Conservation (phyloP, 306 rosid genomes). For the Sechiopsis laciniata region DNA sequence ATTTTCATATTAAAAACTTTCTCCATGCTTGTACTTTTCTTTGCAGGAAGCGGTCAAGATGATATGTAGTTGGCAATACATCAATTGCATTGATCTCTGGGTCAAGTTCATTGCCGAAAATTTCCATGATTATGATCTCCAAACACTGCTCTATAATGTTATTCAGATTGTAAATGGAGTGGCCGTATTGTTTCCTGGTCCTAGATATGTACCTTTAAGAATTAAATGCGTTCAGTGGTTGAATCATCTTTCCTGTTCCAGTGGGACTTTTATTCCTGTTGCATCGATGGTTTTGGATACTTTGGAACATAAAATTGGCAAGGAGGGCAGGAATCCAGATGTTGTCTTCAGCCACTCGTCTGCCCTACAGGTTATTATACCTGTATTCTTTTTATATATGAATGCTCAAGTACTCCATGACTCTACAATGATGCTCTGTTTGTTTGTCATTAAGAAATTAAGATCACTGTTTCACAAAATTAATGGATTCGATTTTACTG, state of each 20-base stretch:
- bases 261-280: slow-evolving; percentile 83
- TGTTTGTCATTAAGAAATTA: not conserved
- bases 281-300: slow-evolving; percentile 64
- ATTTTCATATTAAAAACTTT: not conserved
- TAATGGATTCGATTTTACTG: not conserved
- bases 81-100: slow-evolving; percentile 83
- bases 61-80: slow-evolving; percentile 70
- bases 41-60: slow-evolving; percentile 74
- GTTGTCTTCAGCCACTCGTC: slow-evolving; percentile 39
- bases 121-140: slow-evolving; percentile 61
- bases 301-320: slow-evolving; percentile 58
- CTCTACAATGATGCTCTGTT: not conserved
- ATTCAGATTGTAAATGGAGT: slow-evolving; percentile 76
- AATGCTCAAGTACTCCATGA: not conserved
- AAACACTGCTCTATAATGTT: slow-evolving; percentile 47
- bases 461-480: not conserved
- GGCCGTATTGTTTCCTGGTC: slow-evolving; percentile 71
- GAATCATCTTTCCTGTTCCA: slow-evolving; percentile 64
- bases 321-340: slow-evolving; percentile 57
- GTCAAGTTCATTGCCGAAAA: slow-evolving; percentile 53
- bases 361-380: slow-evolving; percentile 51
- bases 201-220: slow-evolving; percentile 90
- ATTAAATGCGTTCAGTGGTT: slow-evolving; percentile 80
- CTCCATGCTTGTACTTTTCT: slow-evolving; percentile 26
- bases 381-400: slow-evolving; percentile 10